These are phyloP conservation scores for Auricularia auricula-judae DNA, from an alignment of 768 basidiomycete species.

Conservation along the genomic window DNA sequence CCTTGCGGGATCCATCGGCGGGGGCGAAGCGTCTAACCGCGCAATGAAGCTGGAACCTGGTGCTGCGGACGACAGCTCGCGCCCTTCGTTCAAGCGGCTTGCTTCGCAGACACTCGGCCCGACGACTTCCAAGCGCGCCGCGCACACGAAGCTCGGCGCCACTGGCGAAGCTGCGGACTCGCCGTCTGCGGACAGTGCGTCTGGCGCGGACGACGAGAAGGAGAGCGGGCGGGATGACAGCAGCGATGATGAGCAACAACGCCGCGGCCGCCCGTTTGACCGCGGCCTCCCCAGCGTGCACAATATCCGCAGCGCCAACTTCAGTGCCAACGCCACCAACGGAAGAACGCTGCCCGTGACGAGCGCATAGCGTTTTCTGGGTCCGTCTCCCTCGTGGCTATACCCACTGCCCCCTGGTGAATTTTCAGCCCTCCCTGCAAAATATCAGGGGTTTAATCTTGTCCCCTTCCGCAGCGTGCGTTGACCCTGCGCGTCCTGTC, in stretches of 20 bases:
- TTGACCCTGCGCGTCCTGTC: too few relatives aligned
- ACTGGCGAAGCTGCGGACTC: conserved; percentile 7
- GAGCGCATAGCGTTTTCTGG: background rate
- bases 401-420: too few relatives aligned
- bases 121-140: conserved; percentile 39
- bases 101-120: conserved; percentile 67
- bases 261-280: background rate
- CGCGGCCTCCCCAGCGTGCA: background rate
- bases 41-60: background rate
- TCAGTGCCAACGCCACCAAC: background rate
- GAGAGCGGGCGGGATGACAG: conserved; percentile 9
- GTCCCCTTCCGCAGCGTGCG: too few relatives aligned
- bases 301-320: background rate
- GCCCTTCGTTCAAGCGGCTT: conserved; percentile 64
- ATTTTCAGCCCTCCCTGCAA: too few relatives aligned
- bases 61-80: background rate
- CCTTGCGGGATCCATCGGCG: background rate
- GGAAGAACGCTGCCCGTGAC: background rate
- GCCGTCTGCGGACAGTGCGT: background rate
- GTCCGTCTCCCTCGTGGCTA: too few relatives aligned
- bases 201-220: conserved; percentile 20
- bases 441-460: too few relatives aligned
- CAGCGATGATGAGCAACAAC: background rate
- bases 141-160: conserved; percentile 25
- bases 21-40: background rate